Evolutionary conservation across 148 eudicot genomes (phyloP).

Genomic region (Rhododendron vialii): DNA sequence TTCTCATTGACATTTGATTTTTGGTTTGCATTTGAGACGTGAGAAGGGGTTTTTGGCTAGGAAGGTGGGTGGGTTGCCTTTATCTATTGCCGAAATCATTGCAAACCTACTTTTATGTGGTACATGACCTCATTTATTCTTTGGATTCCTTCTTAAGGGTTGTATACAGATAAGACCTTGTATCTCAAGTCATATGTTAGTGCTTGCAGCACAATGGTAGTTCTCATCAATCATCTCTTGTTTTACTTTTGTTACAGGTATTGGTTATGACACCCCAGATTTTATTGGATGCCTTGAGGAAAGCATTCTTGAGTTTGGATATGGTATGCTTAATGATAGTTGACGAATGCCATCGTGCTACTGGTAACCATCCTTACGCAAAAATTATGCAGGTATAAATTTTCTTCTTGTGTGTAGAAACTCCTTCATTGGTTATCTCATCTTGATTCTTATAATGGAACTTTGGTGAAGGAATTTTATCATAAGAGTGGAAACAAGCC

Average conservation of each 20-base stretch:
- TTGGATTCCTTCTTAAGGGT: not conserved
- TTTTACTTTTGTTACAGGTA: slow-evolving; percentile 28
- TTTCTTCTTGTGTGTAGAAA: slow-evolving; percentile 1
- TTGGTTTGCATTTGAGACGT: not conserved
- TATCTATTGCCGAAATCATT: not conserved
- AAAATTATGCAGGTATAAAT: slow-evolving; percentile 53
- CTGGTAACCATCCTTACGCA: slow-evolving; percentile 55
- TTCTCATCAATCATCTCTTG: not conserved
- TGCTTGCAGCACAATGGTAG: not conserved
- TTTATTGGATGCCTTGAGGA: slow-evolving; percentile 54
- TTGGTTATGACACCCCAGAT: slow-evolving; percentile 69
- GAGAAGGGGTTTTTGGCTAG: not conserved
- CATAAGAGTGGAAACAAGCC: slow-evolving; percentile 40
- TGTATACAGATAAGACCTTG: not conserved
- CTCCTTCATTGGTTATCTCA: not conserved
- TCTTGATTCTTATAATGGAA: not conserved
- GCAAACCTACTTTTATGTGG: not conserved
- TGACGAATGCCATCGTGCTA: slow-evolving; percentile 63
- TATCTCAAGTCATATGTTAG: not conserved
- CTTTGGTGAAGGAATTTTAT: slow-evolving; percentile 52
- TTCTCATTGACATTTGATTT: not conserved
- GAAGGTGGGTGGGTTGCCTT: not conserved
- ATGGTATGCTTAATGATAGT: slow-evolving; percentile 41
- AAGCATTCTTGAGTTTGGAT: slow-evolving; percentile 38
- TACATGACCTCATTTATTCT: not conserved